Conservation (phyloP, 495 filamentous ascomycete species). For the Podospora tetraspora region DNA sequence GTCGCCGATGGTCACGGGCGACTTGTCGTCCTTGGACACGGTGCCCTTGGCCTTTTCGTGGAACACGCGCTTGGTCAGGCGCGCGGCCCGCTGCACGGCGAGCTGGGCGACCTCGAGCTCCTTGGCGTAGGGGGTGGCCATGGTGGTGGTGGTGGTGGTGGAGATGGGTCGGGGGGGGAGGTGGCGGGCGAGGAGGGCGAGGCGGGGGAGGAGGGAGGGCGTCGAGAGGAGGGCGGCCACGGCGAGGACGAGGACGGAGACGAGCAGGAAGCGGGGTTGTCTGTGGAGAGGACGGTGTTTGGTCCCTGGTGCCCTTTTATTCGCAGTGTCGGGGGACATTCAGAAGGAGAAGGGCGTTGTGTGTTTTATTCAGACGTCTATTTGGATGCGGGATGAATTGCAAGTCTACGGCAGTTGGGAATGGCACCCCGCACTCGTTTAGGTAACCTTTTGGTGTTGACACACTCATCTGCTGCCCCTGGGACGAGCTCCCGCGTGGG, state of each 20-base stretch:
- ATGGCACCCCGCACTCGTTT: slow-evolving; percentile 2
- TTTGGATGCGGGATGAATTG: neutral
- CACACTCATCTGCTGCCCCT: neutral
- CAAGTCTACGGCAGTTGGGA: neutral
- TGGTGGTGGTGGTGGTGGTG: neutral
- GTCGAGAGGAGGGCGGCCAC: slow-evolving; percentile 19
- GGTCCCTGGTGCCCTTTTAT: neutral
- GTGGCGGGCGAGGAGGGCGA: slow-evolving; percentile 20
- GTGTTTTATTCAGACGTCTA: neutral
- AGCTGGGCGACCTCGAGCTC: slow-evolving; percentile 85
- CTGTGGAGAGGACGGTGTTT: slow-evolving; percentile 1
- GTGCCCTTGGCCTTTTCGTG: slow-evolving; percentile 88
- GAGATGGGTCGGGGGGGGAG: neutral
- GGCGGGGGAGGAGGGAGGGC: slow-evolving; percentile 14
- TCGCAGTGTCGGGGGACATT: neutral
- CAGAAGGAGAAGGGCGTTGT: neutral
- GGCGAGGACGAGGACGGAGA: slow-evolving; percentile 22
- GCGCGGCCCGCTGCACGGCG: slow-evolving; percentile 81
- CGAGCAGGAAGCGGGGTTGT: slow-evolving; percentile 6
- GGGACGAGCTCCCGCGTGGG: neutral
- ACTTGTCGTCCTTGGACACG: slow-evolving; percentile 86
- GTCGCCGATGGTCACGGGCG: slow-evolving; percentile 95
- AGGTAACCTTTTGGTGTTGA: slow-evolving; percentile 1
- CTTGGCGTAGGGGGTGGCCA: slow-evolving; percentile 53
- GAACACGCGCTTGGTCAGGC: slow-evolving; percentile 91